Conservation (phyloP, 75 land plant species). For the Sequoia sempervirens region DNA sequence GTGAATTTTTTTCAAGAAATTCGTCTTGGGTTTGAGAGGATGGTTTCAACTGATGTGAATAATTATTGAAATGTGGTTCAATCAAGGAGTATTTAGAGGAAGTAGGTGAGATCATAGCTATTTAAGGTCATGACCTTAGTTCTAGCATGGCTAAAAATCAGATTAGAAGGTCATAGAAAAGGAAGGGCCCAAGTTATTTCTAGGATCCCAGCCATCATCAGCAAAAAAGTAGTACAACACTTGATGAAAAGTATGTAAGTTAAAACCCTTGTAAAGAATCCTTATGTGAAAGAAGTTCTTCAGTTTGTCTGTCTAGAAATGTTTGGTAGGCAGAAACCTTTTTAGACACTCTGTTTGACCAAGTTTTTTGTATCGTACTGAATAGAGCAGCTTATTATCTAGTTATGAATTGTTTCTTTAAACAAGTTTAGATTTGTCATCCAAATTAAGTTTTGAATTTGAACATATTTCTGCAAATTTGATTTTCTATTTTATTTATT, state of each 20-base stretch:
- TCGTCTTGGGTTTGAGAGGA: too few relatives aligned
- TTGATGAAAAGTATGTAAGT: too few relatives aligned
- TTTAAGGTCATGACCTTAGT: not conserved
- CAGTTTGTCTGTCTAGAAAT: not conserved
- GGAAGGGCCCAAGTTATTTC: not conserved
- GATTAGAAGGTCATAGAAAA: not conserved
- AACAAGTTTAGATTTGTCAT: not conserved
- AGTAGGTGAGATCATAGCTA: too few relatives aligned
- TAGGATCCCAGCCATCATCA: too few relatives aligned
- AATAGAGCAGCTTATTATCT: not conserved
- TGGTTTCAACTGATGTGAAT: too few relatives aligned
- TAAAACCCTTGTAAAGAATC: too few relatives aligned
- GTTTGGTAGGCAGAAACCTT: not conserved
- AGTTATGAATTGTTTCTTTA: not conserved
- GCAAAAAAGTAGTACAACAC: not conserved
- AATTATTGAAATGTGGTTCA: too few relatives aligned
- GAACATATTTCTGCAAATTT: not conserved
- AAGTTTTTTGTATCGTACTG: not conserved
- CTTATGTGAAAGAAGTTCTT: not conserved
- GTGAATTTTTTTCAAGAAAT: too few relatives aligned
- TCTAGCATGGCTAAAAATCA: too few relatives aligned
- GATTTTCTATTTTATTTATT: not conserved
- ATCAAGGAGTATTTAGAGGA: too few relatives aligned
- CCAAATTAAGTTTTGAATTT: not conserved
- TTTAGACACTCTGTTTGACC: not conserved